phyloP scores from a whole-genome alignment of 2,329 filamentous ascomycete genomes.

The Colletotrichum shisoi region DNA sequence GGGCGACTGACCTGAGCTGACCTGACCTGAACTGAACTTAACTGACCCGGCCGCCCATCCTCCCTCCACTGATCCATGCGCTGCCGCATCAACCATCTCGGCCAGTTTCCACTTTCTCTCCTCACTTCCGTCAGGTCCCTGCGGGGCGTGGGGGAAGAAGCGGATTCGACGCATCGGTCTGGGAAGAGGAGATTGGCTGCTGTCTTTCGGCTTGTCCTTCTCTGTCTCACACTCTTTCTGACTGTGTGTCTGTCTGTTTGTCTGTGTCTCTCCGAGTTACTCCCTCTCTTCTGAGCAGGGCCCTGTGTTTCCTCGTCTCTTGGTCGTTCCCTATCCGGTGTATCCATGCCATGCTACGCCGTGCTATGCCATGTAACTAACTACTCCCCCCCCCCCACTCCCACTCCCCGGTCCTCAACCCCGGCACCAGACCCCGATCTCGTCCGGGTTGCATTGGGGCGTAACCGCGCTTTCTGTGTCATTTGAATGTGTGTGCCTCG shows the following conservation, averaged over 20 bases:
- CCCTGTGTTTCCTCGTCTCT: background rate
- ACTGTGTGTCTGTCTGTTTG: background rate
- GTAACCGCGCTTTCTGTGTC: constrained; percentile 34
- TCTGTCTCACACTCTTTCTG: background rate
- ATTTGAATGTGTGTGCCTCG: constrained; percentile 36
- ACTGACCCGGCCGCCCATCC: no score
- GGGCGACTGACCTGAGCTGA: constrained; percentile 1
- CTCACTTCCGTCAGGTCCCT: constrained; percentile 13
- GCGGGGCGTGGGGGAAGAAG: constrained; percentile 34
- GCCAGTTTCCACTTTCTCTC: constrained; percentile 32
- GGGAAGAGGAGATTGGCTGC: background rate
- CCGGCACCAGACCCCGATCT: constrained; percentile 27
- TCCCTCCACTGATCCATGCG: constrained; percentile 2
- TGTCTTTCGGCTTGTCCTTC: background rate
- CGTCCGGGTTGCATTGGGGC: constrained; percentile 31
- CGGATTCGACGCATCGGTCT: constrained; percentile 9
- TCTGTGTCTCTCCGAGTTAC: background rate
- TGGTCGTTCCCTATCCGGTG: background rate
- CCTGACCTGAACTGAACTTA: background rate
- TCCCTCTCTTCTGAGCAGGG: background rate
- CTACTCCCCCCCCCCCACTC: background rate
- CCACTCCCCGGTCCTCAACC: constrained; percentile 1
- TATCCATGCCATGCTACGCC: background rate
- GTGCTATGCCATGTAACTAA: no score
- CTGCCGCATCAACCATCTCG: constrained; percentile 17